phyloP scores from a whole-genome alignment of 148 eudicot species.

The Camellia granthamiana region DNA sequence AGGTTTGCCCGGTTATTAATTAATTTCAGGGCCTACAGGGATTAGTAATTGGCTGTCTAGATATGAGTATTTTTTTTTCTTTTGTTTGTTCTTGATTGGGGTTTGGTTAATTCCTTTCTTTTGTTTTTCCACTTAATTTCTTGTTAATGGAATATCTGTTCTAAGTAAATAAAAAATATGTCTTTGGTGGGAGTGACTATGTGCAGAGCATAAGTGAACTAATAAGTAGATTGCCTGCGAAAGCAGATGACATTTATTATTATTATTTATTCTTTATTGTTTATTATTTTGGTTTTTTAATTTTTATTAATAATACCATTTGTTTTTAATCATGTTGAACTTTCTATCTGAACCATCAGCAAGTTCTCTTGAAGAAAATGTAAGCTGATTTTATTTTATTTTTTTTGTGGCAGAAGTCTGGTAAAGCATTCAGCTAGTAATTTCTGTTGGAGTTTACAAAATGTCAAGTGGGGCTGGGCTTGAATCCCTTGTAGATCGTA shows the following conservation, averaged over 20 bases:
- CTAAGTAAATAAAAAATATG: not conserved
- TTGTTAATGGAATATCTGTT: not conserved
- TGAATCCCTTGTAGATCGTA: conserved; percentile 89
- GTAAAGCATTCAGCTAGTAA: conserved; percentile 13
- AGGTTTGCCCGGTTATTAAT: too few species aligned
- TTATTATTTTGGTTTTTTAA: not conserved
- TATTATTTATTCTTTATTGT: not conserved
- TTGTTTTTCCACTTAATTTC: not conserved
- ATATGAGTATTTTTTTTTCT: not conserved
- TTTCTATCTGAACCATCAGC: not conserved
- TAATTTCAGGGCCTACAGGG: too few species aligned
- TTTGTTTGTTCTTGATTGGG: not conserved
- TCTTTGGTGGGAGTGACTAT: not conserved
- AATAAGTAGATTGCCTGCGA: not conserved
- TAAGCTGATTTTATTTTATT: not conserved
- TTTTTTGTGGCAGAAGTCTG: not conserved
- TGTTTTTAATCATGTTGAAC: too few species aligned
- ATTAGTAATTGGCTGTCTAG: too few species aligned
- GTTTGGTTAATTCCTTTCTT: not conserved
- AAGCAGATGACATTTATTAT: not conserved
- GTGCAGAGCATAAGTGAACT: not conserved
- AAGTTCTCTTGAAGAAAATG: not conserved
- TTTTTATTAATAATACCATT: too few species aligned
- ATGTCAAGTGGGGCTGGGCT: conserved; percentile 80
- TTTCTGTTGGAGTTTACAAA: conserved; percentile 20